Conservation (phyloP, 1,284 basidiomycete genomes). For the Cryptococcus sp. region DNA sequence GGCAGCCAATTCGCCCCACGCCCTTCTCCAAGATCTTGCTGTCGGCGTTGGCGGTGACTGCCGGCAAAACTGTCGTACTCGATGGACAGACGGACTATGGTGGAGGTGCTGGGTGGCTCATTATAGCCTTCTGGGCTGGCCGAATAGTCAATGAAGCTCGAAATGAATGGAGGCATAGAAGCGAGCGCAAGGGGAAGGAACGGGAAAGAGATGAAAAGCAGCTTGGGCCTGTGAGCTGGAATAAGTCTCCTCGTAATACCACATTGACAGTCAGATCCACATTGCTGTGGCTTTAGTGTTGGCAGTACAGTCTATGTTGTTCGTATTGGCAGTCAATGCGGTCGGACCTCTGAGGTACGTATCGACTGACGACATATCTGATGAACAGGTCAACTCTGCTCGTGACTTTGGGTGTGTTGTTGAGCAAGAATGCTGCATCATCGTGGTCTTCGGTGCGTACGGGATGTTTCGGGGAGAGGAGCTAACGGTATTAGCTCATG, state of each 20-base stretch:
- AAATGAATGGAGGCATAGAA: constrained; percentile 51
- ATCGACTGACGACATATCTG: not conserved
- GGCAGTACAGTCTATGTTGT: constrained; percentile 16
- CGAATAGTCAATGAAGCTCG: constrained; percentile 56
- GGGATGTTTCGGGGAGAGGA: not conserved
- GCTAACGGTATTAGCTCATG: not conserved
- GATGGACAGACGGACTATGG: constrained; percentile 4
- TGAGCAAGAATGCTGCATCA: not conserved
- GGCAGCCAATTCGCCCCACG: not conserved
- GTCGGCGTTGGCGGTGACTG: constrained; percentile 19
- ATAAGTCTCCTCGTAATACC: too few relatives aligned
- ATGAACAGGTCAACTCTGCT: constrained; percentile 1
- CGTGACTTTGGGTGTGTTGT: constrained; percentile 1
- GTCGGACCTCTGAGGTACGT: constrained; percentile 24
- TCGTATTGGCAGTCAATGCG: constrained; percentile 16
- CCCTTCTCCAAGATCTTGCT: not conserved
- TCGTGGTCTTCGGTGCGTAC: constrained; percentile 5
- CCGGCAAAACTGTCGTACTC: constrained; percentile 18
- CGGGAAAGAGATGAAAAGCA: constrained; percentile 1
- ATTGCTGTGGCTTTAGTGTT: constrained; percentile 7
- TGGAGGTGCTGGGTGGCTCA: constrained; percentile 23
- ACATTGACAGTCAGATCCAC: constrained; percentile 3
- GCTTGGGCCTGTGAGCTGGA: constrained; percentile 3
- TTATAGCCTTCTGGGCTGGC: constrained; percentile 40
- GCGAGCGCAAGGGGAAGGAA: constrained; percentile 13